Evolutionary conservation across 140 eudicot genomes (phyloP).

Genomic region (Ambrosia hybrid): DNA sequence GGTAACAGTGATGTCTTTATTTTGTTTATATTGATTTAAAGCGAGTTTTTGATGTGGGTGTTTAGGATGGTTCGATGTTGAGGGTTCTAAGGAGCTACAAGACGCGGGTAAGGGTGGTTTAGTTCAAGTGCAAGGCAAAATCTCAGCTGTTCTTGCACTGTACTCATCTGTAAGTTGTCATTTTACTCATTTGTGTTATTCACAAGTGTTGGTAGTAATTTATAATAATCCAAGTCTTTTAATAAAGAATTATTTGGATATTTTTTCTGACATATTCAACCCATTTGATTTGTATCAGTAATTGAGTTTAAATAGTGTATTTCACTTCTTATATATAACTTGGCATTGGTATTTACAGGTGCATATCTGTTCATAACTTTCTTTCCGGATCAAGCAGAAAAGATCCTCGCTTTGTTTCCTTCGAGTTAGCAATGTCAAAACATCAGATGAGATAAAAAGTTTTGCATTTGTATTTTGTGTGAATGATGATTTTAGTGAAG

Average conservation of each 20-base stretch:
- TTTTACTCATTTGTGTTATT: neutral
- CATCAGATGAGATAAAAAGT: slow-evolving; percentile 21
- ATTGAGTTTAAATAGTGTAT: too few species aligned
- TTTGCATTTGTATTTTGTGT: slow-evolving; percentile 31
- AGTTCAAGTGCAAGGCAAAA: slow-evolving; percentile 85
- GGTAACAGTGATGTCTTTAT: neutral
- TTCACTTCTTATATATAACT: too few species aligned
- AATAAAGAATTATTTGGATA: neutral
- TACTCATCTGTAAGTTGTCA: slow-evolving; percentile 75
- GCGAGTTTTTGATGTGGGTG: neutral
- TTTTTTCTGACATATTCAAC: too few species aligned
- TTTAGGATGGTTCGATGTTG: slow-evolving; percentile 79
- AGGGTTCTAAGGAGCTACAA: slow-evolving; percentile 82
- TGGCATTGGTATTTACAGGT: slow-evolving; percentile 37
- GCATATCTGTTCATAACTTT: slow-evolving; percentile 69
- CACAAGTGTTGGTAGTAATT: neutral
- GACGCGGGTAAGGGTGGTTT: slow-evolving; percentile 95
- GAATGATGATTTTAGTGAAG: slow-evolving; percentile 14
- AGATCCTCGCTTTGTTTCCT: slow-evolving; percentile 63
- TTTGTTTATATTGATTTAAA: neutral
- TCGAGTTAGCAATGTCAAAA: slow-evolving; percentile 36
- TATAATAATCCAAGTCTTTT: neutral
- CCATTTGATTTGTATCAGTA: neutral
- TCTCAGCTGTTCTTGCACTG: slow-evolving; percentile 88
- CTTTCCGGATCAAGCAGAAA: slow-evolving; percentile 94